These are phyloP conservation scores for Zygotorulaspora florentina DNA, from an alignment of 805 yeast species.

Conservation along the genomic window DNA sequence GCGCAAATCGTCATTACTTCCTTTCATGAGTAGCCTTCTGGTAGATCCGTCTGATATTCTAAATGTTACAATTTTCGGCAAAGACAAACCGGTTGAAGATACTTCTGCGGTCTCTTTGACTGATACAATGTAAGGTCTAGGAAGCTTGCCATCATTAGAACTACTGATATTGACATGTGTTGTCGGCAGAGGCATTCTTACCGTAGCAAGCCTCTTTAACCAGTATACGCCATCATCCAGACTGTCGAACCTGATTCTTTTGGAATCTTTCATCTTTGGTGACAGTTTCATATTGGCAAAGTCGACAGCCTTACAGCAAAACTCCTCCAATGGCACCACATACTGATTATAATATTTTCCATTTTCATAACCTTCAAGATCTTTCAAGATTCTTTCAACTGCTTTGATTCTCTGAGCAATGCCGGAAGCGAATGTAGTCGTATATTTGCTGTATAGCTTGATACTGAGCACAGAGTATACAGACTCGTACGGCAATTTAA, in stretches of 20 bases:
- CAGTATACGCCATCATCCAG: conserved; percentile 52
- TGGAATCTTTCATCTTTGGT: conserved; percentile 16
- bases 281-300: conserved; percentile 45
- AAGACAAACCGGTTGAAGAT: conserved; percentile 81
- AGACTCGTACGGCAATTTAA: conserved; percentile 68
- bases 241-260: conserved; percentile 29
- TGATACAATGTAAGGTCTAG: conserved; percentile 43
- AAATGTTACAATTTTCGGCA: conserved; percentile 73
- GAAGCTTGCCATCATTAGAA: conserved; percentile 42
- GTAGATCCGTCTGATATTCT: conserved; percentile 52
- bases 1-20: conserved; percentile 84
- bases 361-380: conserved; percentile 31
- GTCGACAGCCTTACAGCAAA: conserved; percentile 48
- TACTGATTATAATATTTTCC: conserved; percentile 29
- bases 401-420: conserved; percentile 47
- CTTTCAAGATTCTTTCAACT: conserved; percentile 47
- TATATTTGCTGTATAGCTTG: conserved; percentile 40
- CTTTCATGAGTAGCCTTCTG: conserved; percentile 66
- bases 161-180: conserved; percentile 39
- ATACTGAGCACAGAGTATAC: conserved; percentile 60
- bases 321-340: conserved; percentile 43
- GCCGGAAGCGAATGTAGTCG: conserved; percentile 35
- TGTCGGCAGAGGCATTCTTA: conserved; percentile 66
- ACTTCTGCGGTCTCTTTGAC: conserved; percentile 48
- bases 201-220: conserved; percentile 44